A percentile compares a stretch with the other conserved stretches of the same genome.
Evolutionary conservation across 2,329 filamentous ascomycete genomes (phyloP).

Genomic region (Chaetomium strumarium): DNA sequence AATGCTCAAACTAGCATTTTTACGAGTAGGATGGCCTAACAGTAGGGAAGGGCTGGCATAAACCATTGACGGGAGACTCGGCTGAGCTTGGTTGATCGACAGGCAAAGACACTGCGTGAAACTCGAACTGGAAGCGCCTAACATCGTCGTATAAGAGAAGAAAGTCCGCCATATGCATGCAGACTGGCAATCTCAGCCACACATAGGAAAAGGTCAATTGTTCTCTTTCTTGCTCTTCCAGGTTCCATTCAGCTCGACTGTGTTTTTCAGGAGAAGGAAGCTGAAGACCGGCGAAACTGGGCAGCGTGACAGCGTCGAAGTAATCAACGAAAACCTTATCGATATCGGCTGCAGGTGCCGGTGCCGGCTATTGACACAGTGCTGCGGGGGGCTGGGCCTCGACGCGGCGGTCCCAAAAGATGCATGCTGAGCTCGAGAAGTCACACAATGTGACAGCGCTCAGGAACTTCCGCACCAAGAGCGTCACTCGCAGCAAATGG

Average conservation of each 20-base stretch:
- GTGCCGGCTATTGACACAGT: slow-evolving; percentile 12
- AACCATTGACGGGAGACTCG: background rate
- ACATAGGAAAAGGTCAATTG: no score
- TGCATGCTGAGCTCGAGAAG: slow-evolving; percentile 3
- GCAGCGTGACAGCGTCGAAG: slow-evolving; percentile 6
- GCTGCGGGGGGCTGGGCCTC: slow-evolving; percentile 3
- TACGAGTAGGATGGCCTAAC: background rate
- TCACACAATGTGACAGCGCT: slow-evolving; percentile 7
- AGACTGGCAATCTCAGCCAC: slow-evolving; percentile 2
- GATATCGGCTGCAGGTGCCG: slow-evolving; percentile 9
- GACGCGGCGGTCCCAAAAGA: background rate
- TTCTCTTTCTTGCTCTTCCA: background rate
- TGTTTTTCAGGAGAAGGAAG: background rate
- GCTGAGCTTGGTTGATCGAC: slow-evolving; percentile 15
- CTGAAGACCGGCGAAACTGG: background rate
- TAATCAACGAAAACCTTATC: slow-evolving; percentile 11
- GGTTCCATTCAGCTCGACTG: background rate
- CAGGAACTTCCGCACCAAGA: slow-evolving; percentile 10
- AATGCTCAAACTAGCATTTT: slow-evolving; percentile 1
- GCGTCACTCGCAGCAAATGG: slow-evolving; percentile 11
- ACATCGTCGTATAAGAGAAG: no score
- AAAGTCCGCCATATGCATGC: background rate
- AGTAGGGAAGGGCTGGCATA: slow-evolving; percentile 1
- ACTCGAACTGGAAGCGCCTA: background rate
- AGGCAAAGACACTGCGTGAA: slow-evolving; percentile 10